Evolutionary conservation across 1,139 yeast species (phyloP).

Genomic region (Hemisphaericaspora lyxosophila): DNA sequence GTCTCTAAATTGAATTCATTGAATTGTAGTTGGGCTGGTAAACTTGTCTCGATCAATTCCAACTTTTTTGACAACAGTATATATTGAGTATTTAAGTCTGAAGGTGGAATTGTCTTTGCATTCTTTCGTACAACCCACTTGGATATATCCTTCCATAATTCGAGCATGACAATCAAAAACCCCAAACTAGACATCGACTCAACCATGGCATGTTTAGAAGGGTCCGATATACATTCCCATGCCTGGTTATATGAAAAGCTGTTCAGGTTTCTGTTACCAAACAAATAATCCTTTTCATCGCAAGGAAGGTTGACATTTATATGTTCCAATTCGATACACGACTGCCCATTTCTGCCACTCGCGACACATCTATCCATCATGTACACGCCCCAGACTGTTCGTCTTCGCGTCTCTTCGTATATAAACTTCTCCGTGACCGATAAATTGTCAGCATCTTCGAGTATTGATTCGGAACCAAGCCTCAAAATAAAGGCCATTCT

Average conservation of each 20-base stretch:
- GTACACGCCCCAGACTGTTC: conserved; percentile 42
- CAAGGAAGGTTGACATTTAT: conserved; percentile 24
- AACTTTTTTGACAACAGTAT: neutral
- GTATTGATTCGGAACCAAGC: conserved; percentile 22
- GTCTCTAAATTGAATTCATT: conserved; percentile 28
- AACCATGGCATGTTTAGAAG: neutral
- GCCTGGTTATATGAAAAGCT: neutral
- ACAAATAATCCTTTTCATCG: conserved; percentile 24
- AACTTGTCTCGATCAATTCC: conserved; percentile 16
- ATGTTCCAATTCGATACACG: conserved; percentile 29
- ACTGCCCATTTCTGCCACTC: conserved; percentile 33
- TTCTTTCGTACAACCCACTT: conserved; percentile 30
- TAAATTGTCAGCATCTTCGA: conserved; percentile 10
- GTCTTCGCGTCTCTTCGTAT: conserved; percentile 28
- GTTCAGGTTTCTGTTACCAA: conserved; percentile 17
- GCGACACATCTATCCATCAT: conserved; percentile 45
- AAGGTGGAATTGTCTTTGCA: conserved; percentile 13
- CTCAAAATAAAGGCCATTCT: conserved; percentile 41
- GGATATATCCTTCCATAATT: conserved; percentile 33
- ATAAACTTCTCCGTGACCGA: conserved; percentile 17
- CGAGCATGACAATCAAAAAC: conserved; percentile 29
- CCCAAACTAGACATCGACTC: conserved; percentile 21
- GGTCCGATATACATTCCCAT: neutral
- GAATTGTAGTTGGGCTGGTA: conserved; percentile 26
- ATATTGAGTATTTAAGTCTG: neutral